Evolutionary conservation across 1,139 yeast genomes (phyloP).

Genomic region (Pneumocystis jirovecii): DNA sequence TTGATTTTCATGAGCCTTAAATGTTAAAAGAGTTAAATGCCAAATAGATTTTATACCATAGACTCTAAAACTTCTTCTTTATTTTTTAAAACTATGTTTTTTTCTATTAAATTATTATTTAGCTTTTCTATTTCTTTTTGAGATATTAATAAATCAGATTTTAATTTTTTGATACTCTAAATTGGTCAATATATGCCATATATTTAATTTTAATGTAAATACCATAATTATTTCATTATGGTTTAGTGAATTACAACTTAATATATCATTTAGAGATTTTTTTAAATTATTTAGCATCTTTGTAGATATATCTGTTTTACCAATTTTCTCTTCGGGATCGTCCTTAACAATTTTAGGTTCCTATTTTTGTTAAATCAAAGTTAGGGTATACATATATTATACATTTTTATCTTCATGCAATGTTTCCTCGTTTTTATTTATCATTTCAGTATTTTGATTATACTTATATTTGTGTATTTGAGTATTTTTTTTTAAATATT

Average conservation of each 20-base stretch:
- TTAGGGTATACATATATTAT: background rate
- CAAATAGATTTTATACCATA: background rate
- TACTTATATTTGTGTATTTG: background rate
- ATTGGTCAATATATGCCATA: background rate
- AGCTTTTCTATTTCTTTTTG: background rate
- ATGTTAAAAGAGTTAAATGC: background rate
- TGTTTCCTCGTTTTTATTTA: background rate
- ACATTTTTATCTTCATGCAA: background rate
- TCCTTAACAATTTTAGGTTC: background rate
- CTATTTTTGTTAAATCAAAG: background rate
- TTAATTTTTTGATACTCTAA: background rate
- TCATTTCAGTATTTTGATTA: background rate
- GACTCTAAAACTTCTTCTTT: background rate
- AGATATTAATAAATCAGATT: background rate
- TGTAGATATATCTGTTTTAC: background rate
- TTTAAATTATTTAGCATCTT: background rate
- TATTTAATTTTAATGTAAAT: background rate
- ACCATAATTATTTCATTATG: background rate
- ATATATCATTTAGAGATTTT: background rate
- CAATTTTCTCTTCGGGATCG: background rate
- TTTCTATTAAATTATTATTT: background rate
- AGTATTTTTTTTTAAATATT: background rate
- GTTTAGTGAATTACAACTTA: background rate
- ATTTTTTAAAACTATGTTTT: background rate
- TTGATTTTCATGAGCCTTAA: background rate